Percentiles rank a stretch among this genome's conserved stretches.
phyloP scores from a whole-genome alignment of 208 protist species.

The Crithidia mellificae region DNA sequence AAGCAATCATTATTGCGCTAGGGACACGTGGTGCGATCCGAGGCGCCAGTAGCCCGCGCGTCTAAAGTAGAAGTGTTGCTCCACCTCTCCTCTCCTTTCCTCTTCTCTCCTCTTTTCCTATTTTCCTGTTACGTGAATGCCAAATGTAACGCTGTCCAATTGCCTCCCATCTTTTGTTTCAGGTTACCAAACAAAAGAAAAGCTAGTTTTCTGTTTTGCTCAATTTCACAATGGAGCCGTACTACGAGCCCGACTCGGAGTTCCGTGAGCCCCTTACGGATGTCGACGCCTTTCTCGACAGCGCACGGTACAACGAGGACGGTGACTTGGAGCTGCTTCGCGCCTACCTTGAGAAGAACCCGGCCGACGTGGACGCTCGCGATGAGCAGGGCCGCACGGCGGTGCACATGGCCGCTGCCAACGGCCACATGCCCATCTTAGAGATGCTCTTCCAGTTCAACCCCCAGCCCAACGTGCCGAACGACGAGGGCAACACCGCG shows the following conservation, averaged over 20 bases:
- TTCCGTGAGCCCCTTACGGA: conserved; percentile 57
- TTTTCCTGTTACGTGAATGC: too few species aligned
- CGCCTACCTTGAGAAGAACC: conserved; percentile 52
- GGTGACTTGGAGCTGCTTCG: conserved; percentile 56
- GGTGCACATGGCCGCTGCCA: conserved; percentile 86
- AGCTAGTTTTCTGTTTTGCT: too few species aligned
- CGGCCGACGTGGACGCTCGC: conserved; percentile 52
- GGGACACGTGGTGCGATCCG: too few species aligned
- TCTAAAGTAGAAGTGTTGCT: too few species aligned
- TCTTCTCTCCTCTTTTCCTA: too few species aligned
- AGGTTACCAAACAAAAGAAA: too few species aligned
- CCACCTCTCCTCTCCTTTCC: too few species aligned
- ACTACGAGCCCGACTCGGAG: conserved; percentile 49
- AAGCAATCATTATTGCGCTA: too few species aligned
- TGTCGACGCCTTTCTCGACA: conserved; percentile 80
- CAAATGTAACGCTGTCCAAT: too few species aligned
- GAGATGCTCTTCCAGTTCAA: conserved; percentile 70
- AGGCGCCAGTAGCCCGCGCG: too few species aligned
- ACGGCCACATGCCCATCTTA: conserved; percentile 76
- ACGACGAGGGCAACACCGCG: conserved; percentile 85
- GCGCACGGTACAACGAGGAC: conserved; percentile 84
- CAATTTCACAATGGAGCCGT: conserved; percentile 24
- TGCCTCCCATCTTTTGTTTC: too few species aligned
- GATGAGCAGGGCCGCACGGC: conserved; percentile 83
- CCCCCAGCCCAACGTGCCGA: conserved; percentile 65